phyloP scores from a whole-genome alignment of 306 rosid species.

The Mimosa bimucronata region DNA sequence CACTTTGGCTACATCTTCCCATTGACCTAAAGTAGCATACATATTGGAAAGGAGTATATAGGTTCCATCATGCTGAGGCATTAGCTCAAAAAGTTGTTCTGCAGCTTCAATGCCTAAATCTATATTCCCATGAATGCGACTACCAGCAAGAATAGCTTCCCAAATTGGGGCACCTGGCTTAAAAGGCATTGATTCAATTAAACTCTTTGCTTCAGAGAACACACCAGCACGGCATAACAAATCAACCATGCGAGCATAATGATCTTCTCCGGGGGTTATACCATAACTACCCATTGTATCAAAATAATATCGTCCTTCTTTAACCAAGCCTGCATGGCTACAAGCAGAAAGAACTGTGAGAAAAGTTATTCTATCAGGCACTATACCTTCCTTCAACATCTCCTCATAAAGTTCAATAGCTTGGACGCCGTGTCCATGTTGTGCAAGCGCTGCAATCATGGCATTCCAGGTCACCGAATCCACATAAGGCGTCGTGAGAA shows the following conservation, averaged over 20 bases:
- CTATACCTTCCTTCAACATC: slow-evolving; percentile 37
- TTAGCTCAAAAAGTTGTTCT: slow-evolving; percentile 32
- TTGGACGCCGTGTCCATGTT: slow-evolving; percentile 31
- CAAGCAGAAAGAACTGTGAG: slow-evolving; percentile 24
- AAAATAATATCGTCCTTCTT: slow-evolving; percentile 31
- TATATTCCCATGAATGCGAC: slow-evolving; percentile 11
- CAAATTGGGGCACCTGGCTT: slow-evolving; percentile 34
- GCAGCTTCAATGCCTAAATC: slow-evolving; percentile 35
- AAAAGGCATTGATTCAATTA: slow-evolving; percentile 34
- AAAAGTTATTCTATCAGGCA: slow-evolving; percentile 37
- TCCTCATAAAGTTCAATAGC: slow-evolving; percentile 27
- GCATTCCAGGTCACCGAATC: slow-evolving; percentile 9
- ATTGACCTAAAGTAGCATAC: slow-evolving; percentile 36
- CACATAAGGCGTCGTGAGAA: not conserved
- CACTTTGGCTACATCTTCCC: slow-evolving; percentile 33
- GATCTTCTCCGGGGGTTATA: slow-evolving; percentile 36
- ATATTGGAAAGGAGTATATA: slow-evolving; percentile 37
- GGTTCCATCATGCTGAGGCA: slow-evolving; percentile 36
- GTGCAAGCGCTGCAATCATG: slow-evolving; percentile 12
- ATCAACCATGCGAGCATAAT: slow-evolving; percentile 38
- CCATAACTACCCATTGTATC: slow-evolving; percentile 30
- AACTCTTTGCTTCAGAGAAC: slow-evolving; percentile 27
- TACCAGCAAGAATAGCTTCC: slow-evolving; percentile 36
- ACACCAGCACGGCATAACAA: slow-evolving; percentile 34
- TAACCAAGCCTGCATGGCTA: slow-evolving; percentile 39